Percentiles rank a stretch among this genome's conserved stretches.
These are phyloP conservation scores for Musa troglodytarum DNA, from an alignment of 176 grass and related monocot genomes.

Conservation along the genomic window DNA sequence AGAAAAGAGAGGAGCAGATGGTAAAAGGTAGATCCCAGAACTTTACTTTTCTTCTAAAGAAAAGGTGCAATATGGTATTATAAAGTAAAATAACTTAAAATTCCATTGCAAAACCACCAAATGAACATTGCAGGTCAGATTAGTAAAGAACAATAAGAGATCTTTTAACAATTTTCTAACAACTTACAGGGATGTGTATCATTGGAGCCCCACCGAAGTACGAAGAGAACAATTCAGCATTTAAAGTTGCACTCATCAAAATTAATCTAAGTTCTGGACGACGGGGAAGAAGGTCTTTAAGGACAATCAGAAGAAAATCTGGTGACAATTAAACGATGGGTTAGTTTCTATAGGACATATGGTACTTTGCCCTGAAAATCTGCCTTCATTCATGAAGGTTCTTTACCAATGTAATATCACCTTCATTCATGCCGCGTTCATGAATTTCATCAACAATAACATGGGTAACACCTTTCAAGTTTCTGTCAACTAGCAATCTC, in stretches of 20 bases:
- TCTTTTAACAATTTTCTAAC: slow-evolving; percentile 2
- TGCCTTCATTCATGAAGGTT: neutral
- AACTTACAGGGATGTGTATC: slow-evolving; percentile 93
- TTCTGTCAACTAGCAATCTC: slow-evolving; percentile 82
- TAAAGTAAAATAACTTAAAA: no score
- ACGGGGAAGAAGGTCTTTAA: slow-evolving; percentile 85
- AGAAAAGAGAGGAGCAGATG: no score
- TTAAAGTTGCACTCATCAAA: slow-evolving; percentile 97
- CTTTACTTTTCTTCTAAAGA: no score
- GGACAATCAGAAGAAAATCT: slow-evolving; percentile 99
- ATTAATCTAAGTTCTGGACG: slow-evolving; percentile 83
- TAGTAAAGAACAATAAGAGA: slow-evolving; percentile 1
- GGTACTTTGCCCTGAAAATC: neutral
- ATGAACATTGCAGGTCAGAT: neutral
- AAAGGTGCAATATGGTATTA: no score
- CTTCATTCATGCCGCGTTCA: slow-evolving; percentile 99
- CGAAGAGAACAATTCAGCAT: slow-evolving; percentile 94
- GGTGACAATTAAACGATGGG: slow-evolving; percentile 23
- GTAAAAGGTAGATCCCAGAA: no score
- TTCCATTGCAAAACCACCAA: no score
- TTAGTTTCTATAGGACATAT: slow-evolving; percentile 13
- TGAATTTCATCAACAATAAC: slow-evolving; percentile 99
- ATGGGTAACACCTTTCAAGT: slow-evolving; percentile 88
- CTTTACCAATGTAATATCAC: slow-evolving; percentile 26
- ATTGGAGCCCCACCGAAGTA: slow-evolving; percentile 92